Base-by-base conservation (phyloP, 2,329 filamentous ascomycete species). In the Beauveria scarabaeidicola region DNA sequence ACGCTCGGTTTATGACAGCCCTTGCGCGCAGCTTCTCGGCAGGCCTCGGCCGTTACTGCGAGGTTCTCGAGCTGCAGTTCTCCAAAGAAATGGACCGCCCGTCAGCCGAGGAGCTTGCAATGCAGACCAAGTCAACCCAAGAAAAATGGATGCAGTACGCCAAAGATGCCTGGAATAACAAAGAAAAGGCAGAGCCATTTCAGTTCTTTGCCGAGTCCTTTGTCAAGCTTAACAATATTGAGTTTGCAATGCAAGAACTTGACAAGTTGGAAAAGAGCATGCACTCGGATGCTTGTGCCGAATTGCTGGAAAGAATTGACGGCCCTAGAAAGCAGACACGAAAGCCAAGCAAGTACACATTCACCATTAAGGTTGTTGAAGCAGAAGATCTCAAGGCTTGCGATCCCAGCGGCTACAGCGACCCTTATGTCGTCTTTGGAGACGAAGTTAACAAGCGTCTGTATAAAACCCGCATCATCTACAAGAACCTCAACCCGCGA, bases 361-460 rank as follows among this genome's bases (percentile, higher is more conserved):
- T 99, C 74, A 97, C 94, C 0, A 92, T 99, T 75, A 99, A 99
- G 76, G 92, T 99, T 61, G 92, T 99, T 27, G 94, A 99, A 74
- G 94, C 90, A 9, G 94, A 99, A 74, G 94, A 99, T 68, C 79
- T 99, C 66, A 97, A 97, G 74, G 91, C 94, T n/a, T 97, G 94
- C 70, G 94, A 99, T 73, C 87, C 96, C 66, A 95, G 90, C 67
- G 94, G 94, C 40, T 85, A 88, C 64, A 97, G 93, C 70, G 94
- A 99, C 74, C 94, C 94, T 0, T 99, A 99, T 69, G 91, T 99
- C 32, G 93, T 99, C 17, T 84, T 99, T 63, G 90, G 93, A 51
- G 94, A 99, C 68, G 94, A 99, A 72, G 97, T 96, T 69, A 93
- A 97, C 73, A 97, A 97, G 75, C 89, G 94, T 36, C 82, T 99